Evolutionary conservation across 345 rosid species (phyloP).

Genomic region (Aethionema arabicum): DNA sequence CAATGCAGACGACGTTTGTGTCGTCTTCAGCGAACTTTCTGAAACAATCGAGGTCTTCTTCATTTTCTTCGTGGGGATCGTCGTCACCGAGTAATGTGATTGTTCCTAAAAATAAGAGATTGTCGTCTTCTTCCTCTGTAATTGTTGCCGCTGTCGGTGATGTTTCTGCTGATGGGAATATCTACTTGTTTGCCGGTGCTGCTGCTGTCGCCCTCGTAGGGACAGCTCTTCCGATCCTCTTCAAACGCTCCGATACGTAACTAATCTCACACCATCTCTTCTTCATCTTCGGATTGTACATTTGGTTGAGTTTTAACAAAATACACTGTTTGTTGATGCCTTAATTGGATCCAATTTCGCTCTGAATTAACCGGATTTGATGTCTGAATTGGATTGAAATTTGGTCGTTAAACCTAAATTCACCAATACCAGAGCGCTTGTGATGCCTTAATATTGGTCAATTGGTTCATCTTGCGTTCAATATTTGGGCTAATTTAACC

Average conservation of each 20-base stretch:
- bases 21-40: slow-evolving; percentile 21
- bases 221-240: slow-evolving; percentile 83
- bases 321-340: neutral
- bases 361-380: slow-evolving; percentile 12
- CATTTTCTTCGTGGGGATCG: slow-evolving; percentile 21
- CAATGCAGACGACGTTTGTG: slow-evolving; percentile 36
- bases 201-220: slow-evolving; percentile 73
- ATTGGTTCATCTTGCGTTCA: slow-evolving; percentile 1
- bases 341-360: too few species aligned
- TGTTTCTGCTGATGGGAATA: slow-evolving; percentile 68
- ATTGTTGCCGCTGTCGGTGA: slow-evolving; percentile 86
- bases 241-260: slow-evolving; percentile 85
- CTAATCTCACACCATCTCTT: neutral
- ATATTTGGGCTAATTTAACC: neutral
- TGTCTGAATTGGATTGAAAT: neutral
- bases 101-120: slow-evolving; percentile 40
- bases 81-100: slow-evolving; percentile 20
- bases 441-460: too few species aligned
- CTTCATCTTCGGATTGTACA: too few species aligned
- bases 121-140: slow-evolving; percentile 39
- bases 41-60: slow-evolving; percentile 27
- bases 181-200: slow-evolving; percentile 68
- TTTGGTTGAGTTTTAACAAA: neutral
- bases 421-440: neutral
- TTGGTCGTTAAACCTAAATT: slow-evolving; percentile 4